These are phyloP conservation scores for Lentinula detonsa DNA, from an alignment of 768 basidiomycete species.

Conservation along the genomic window DNA sequence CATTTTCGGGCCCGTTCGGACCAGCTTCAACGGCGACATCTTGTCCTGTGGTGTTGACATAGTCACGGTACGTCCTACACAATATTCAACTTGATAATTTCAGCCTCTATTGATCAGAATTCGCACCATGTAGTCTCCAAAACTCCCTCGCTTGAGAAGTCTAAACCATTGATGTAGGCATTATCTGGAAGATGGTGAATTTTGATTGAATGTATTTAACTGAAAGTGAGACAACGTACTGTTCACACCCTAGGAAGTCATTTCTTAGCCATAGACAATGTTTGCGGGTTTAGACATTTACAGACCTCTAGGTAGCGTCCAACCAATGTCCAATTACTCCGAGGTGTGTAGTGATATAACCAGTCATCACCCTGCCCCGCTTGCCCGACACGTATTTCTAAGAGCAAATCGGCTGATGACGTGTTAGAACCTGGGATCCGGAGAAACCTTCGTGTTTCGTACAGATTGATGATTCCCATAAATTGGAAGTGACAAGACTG, in stretches of 20 bases:
- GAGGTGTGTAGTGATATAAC: constrained; percentile 26
- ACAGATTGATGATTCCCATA: background rate
- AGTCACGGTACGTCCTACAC: constrained; percentile 31
- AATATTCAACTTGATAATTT: background rate
- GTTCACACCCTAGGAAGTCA: constrained; percentile 23
- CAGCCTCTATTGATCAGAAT: background rate
- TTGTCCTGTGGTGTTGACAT: constrained; percentile 30
- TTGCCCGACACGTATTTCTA: constrained; percentile 28
- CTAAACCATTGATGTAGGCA: constrained; percentile 31
- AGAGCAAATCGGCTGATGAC: constrained; percentile 20
- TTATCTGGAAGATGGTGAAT: constrained; percentile 19
- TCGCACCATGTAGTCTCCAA: constrained; percentile 23
- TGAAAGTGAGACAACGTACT: constrained; percentile 12
- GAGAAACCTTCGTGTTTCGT: background rate
- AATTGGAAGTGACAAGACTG: constrained; percentile 9
- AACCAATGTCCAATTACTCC: constrained; percentile 20
- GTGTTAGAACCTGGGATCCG: background rate
- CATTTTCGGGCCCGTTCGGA: constrained; percentile 32
- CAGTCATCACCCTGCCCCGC: constrained; percentile 31
- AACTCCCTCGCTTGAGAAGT: constrained; percentile 17
- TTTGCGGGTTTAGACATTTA: background rate
- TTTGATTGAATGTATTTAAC: background rate
- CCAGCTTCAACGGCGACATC: constrained; percentile 32
- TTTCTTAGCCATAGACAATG: background rate
- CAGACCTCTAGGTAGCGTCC: constrained; percentile 28